These are phyloP conservation scores for Sugiyamaella chiloensis DNA, from an alignment of 805 yeast genomes.

Conservation along the genomic window DNA sequence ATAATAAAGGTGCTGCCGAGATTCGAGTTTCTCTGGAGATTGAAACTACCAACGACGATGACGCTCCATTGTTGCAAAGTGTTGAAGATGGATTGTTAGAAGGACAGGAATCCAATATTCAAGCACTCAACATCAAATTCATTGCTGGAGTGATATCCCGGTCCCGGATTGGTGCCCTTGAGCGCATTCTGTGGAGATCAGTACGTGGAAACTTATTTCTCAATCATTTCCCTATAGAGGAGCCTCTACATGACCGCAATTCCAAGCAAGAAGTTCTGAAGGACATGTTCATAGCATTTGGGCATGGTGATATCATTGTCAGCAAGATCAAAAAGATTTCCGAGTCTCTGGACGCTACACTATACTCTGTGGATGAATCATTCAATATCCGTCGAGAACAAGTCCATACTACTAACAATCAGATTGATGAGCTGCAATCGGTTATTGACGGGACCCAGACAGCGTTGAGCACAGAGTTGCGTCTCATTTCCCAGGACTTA, in stretches of 20 bases:
- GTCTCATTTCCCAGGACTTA: constrained; percentile 70
- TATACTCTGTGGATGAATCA: constrained; percentile 59
- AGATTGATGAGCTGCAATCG: constrained; percentile 53
- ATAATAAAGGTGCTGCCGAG: constrained; percentile 27
- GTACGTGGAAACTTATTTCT: constrained; percentile 88
- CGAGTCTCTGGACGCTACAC: constrained; percentile 81
- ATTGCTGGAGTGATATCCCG: constrained; percentile 81
- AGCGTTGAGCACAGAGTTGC: constrained; percentile 71
- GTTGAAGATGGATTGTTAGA: constrained; percentile 19
- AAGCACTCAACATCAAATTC: constrained; percentile 41
- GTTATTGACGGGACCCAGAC: constrained; percentile 60
- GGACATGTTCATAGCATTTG: constrained; percentile 82
- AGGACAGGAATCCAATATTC: constrained; percentile 13
- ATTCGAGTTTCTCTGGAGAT: constrained; percentile 26
- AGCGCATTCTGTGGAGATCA: constrained; percentile 86
- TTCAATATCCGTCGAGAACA: constrained; percentile 39
- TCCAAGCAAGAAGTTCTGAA: constrained; percentile 57
- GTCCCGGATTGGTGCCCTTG: constrained; percentile 63
- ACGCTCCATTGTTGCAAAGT: constrained; percentile 15
- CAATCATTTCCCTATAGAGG: constrained; percentile 67
- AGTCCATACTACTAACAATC: constrained; percentile 40
- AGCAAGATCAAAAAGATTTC: constrained; percentile 74
- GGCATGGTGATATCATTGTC: constrained; percentile 77
- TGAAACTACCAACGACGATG: constrained; percentile 24
- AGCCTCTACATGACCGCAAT: constrained; percentile 58